Base-by-base conservation (phyloP, 1,284 basidiomycete genomes). In the Ustilago hordei region DNA sequence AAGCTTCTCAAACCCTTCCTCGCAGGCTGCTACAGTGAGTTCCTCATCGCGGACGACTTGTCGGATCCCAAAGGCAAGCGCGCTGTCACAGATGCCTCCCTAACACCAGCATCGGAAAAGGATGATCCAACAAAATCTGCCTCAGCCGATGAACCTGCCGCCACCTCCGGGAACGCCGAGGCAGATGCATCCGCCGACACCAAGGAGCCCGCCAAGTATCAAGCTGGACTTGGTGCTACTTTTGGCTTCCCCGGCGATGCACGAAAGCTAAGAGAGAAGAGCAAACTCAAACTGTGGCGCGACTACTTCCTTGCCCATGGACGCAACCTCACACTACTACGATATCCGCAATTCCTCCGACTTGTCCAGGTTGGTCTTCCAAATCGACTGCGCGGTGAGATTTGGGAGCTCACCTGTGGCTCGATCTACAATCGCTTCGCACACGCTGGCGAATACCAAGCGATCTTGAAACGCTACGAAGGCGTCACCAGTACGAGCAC, bases 321-420 rank as follows among this genome's bases (percentile, higher is more conserved):
- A 19, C 92, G 95, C 38, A 95, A 95, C 82, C 89, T 96, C 12
- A 92, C 93, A 35, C 90, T 98, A n/a, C 89, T 99, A 39, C 92
- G 96, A 50, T 99, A 98, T 86, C 97, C 97, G 0, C 93, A 97
- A 86, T 96, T 95, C 86, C 96, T 95, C 45, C 92, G 97, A 23
- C 90, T 99, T 17, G 92, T 99, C 2, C 97, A 98, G 88, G 97
- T 99, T 63, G 97, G 97, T 61, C 89, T 99, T 8, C 97, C 97
- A 0, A 98, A 97, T 82, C 90, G 94, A 28, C 89, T 99, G 11
- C 91, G 97, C 43, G 97, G 97, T 15, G 97, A 99, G 87, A 92
- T 99, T 87, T 99, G 97, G 97, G 97, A 99, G 87, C 93, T 95
- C 1, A 90, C 98, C 34, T 96, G 95, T 8, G 97, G 97, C 1